Evolutionary conservation across 257 asterid genomes (phyloP), one percentile per base, ranked within the genome.

Genomic region (Oldenlandia corymbosa): DNA sequence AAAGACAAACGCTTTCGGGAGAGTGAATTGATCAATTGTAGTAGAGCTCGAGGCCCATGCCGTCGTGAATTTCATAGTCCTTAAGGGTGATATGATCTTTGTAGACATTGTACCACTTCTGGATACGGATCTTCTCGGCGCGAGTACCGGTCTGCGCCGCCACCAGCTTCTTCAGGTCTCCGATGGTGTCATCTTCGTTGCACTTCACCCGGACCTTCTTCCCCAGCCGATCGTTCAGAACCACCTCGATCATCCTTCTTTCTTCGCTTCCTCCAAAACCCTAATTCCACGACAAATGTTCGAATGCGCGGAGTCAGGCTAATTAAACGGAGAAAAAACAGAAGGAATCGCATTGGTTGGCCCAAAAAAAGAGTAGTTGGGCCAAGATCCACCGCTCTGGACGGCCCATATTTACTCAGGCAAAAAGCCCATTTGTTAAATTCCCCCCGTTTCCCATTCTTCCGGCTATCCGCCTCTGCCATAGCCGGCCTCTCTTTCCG

Each of bases 11-110:
- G n/a, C n/a, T n/a, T n/a, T n/a, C n/a, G n/a, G n/a, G n/a, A n/a
- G n/a, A n/a, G n/a, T n/a, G n/a, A n/a, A n/a, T n/a, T n/a, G n/a
- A 7, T 59, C 64, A 84, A 75, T 82, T 87, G 82, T 87, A 87
- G 86, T 87, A 87, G 79, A 82, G 92, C 79, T 87, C 95, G 78
- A 87, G 92, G 42, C 95, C 95, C 95, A 87, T 87, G 75, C 95
- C 95, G 69, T 87, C 95, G 28, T 84, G 95, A 73, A 87, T 82
- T 76, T 87, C 95, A 69, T 87, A 87, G 60, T 84, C 95, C 83
- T 66, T 77, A 66, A 87, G 89, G 73, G 95, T 87, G 67, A 87
- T 87, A 42, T 87, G 95, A 39, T 87, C 95, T 79, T 87, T 87
- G 88, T 87, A 87, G 74, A 79, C 71, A 68, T n/a, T 87, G 84